Percentiles rank a stretch among this genome's conserved stretches.
Conservation (phyloP, 345 rosid genomes). For the Physaria fendleri region DNA sequence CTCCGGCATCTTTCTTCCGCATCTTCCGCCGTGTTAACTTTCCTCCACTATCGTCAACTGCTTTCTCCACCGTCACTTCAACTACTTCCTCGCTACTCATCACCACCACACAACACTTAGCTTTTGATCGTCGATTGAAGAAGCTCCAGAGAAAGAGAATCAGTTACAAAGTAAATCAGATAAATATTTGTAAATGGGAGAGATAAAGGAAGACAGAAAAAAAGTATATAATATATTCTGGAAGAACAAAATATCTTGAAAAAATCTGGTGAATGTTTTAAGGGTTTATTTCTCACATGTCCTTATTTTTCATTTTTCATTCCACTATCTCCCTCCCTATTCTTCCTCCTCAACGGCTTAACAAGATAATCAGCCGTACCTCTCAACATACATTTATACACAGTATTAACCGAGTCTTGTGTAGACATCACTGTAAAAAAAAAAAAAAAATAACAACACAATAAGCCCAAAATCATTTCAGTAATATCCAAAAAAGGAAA, state of each 20-base stretch:
- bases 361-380: slow-evolving; percentile 96
- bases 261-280: too few species aligned
- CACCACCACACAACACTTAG: background rate
- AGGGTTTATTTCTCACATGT: too few species aligned
- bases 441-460: background rate
- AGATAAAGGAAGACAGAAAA: background rate
- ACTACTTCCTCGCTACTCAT: slow-evolving; percentile 39
- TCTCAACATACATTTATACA: slow-evolving; percentile 87
- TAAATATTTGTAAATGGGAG: background rate
- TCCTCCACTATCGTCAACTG: slow-evolving; percentile 10
- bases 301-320: too few species aligned
- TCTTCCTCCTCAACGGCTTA: slow-evolving; percentile 89
- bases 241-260: too few species aligned
- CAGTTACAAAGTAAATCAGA: slow-evolving; percentile 4
- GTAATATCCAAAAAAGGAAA: background rate
- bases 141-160: slow-evolving; percentile 1
- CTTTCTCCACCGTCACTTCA: slow-evolving; percentile 22
- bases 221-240: background rate
- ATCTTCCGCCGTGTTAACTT: slow-evolving; percentile 24
- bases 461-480: background rate
- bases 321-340: too few species aligned
- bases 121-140: background rate
- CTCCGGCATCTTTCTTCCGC: slow-evolving; percentile 23
- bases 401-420: slow-evolving; percentile 72
- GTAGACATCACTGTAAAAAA: slow-evolving; percentile 99